Conservation (phyloP, 495 filamentous ascomycete species). For the Trichoderma parareesei region DNA sequence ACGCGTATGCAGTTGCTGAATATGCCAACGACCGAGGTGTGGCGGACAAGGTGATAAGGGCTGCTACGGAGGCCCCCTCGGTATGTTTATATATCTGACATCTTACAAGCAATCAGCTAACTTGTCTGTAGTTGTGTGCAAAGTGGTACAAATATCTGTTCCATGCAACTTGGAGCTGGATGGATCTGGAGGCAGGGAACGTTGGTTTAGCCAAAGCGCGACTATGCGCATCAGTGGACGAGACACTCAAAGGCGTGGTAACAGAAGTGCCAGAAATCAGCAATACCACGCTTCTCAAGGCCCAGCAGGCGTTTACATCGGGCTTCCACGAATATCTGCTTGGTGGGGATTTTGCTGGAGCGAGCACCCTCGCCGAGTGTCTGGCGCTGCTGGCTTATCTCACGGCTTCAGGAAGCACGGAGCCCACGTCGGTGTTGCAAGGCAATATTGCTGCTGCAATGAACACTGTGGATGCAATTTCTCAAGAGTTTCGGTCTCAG, state of each 20-base stretch:
- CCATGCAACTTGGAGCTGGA: conserved; percentile 69
- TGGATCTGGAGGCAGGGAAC: conserved; percentile 45
- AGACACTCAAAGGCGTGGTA: not conserved
- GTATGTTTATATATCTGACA: not conserved
- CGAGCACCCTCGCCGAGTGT: conserved; percentile 50
- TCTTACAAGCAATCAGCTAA: conserved; percentile 44
- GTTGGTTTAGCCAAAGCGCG: conserved; percentile 20
- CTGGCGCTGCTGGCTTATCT: conserved; percentile 60
- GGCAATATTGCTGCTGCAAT: conserved; percentile 46
- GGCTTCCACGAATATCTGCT: conserved; percentile 46
- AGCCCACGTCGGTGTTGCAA: conserved; percentile 28
- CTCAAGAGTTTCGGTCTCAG: conserved; percentile 25
- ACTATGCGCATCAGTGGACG: conserved; percentile 25
- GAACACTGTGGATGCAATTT: conserved; percentile 28
- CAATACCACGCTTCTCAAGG: conserved; percentile 44
- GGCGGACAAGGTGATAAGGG: not conserved
- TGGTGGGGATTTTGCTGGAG: conserved; percentile 35
- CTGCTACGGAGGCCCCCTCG: not conserved
- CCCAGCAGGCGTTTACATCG: conserved; percentile 47
- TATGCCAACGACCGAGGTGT: conserved; percentile 32
- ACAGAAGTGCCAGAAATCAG: conserved; percentile 15
- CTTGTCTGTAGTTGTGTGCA: conserved; percentile 44
- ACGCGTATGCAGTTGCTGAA: conserved; percentile 70
- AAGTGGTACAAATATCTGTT: conserved; percentile 38
- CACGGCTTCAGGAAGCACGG: conserved; percentile 24